Base-by-base conservation (phyloP, 306 rosid genomes). In the Cicer chorassanicum region DNA sequence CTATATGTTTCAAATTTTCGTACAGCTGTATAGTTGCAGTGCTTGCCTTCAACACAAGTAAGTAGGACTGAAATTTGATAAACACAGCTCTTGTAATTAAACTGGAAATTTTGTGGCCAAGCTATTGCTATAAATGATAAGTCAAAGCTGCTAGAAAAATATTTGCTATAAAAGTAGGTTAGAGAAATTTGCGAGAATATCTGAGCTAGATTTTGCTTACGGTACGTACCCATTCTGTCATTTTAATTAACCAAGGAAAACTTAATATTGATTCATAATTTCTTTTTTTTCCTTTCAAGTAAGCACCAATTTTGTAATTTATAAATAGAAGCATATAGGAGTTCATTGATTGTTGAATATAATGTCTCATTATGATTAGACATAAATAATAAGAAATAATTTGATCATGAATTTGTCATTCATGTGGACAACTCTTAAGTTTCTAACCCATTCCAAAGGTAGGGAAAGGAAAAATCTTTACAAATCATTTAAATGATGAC, bases 381-480 rank as follows among this genome's bases (percentile, higher is more conserved):
- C 9, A 8, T 46, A 68, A 46, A 4, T 1, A 9, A 44, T 16
- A 5, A 40, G 1, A 24, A 7, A 24, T 14, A 46, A 50, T 14
- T 1, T 14, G 19, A 3, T 60, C 18, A 6, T 13, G 55, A 43
- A 57, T 72, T 57, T 21, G 4, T 55, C 68, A 72, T 43, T 57
- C 57, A 21, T 4, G 24, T 44, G 51, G 50, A 57, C 45, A 72
- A 18, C 36, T 29, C 36, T 29, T 29, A 29, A 29, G 36, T 29
- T 8, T 56, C 34, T 55, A 46, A 46, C 13, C 36, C 24, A 19
- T 61, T 72, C 55, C 67, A 1, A 41, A 42, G 34, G 29, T 41
- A 40, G 76, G 42, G 65, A 72, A 72, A 4, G 3, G 34, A 68
- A 50, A 38, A 70, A 36, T 70, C 15, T 53, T 50, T 14, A 70